Conservation (phyloP, 2,329 filamentous ascomycete genomes). For the Pseudocercospora fuligena region DNA sequence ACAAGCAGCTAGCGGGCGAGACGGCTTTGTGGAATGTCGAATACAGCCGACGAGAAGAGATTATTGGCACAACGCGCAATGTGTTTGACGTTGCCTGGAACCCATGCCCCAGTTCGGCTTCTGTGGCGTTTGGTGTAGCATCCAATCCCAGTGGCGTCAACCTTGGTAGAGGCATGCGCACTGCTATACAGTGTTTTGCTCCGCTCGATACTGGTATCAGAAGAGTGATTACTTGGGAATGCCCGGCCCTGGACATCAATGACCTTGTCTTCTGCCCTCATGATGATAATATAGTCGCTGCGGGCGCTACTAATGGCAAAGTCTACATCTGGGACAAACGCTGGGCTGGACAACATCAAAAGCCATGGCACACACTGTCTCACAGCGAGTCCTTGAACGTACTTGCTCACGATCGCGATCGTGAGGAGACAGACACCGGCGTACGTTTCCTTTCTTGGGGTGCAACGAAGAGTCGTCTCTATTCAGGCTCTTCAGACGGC, state of each 20-base stretch:
- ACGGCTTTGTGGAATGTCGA: conserved; percentile 59
- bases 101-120: conserved; percentile 44
- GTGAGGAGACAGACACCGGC: conserved; percentile 62
- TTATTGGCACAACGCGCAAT: conserved; percentile 56
- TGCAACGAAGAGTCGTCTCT: conserved; percentile 56
- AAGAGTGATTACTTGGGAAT: conserved; percentile 56
- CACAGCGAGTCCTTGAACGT: conserved; percentile 59
- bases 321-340: conserved; percentile 67
- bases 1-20: conserved; percentile 53
- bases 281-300: conserved; percentile 58
- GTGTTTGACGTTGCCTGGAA: conserved; percentile 66
- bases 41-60: conserved; percentile 45
- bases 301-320: conserved; percentile 63
- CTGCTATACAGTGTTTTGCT: conserved; percentile 60
- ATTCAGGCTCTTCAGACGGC: conserved; percentile 66
- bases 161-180: conserved; percentile 49
- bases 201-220: conserved; percentile 42
- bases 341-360: conserved; percentile 41
- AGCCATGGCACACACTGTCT: conserved; percentile 53
- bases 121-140: conserved; percentile 58
- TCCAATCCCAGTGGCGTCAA: conserved; percentile 47
- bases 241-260: conserved; percentile 65
- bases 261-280: conserved; percentile 56
- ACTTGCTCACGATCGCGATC: conserved; percentile 47
- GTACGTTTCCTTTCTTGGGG: conserved; percentile 65